Evolutionary conservation across 352 stramenopile species (phyloP).

Genomic region (Phytophthora gonapodyides): DNA sequence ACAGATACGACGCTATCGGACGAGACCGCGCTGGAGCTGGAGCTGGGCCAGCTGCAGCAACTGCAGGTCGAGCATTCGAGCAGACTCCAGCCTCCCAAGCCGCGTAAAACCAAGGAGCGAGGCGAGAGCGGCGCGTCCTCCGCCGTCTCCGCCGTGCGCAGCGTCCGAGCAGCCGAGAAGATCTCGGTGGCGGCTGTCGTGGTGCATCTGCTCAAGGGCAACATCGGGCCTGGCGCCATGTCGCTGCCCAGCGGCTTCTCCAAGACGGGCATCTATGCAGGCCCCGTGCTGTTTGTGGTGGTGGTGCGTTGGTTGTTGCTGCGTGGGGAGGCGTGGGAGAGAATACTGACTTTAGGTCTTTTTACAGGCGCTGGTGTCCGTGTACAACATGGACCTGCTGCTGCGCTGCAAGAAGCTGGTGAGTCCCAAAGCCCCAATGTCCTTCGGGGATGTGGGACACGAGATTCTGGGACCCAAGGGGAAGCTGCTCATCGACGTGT

Average conservation of each 20-base stretch:
- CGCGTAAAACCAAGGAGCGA: not conserved
- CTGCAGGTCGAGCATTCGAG: not conserved
- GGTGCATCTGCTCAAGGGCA: slow-evolving; percentile 77
- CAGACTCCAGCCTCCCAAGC: not conserved
- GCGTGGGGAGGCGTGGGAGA: too few relatives aligned
- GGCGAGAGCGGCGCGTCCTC: slow-evolving; percentile 24
- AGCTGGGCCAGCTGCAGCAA: slow-evolving; percentile 18
- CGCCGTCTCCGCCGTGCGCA: slow-evolving; percentile 6
- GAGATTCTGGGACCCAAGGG: slow-evolving; percentile 63
- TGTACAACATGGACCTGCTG: slow-evolving; percentile 87
- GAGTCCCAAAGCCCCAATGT: slow-evolving; percentile 56
- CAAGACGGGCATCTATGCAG: slow-evolving; percentile 67
- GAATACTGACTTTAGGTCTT: not conserved
- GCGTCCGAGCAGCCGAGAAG: slow-evolving; percentile 38
- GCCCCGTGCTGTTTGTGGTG: slow-evolving; percentile 61
- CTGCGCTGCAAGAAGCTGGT: slow-evolving; percentile 69
- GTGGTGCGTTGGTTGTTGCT: slow-evolving; percentile 39
- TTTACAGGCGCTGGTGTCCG: slow-evolving; percentile 63
- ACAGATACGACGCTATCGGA: not conserved
- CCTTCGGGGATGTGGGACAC: slow-evolving; percentile 72
- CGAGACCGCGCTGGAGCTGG: slow-evolving; percentile 18
- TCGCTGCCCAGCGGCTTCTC: slow-evolving; percentile 80
- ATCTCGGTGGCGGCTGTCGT: slow-evolving; percentile 59
- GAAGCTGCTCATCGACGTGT: slow-evolving; percentile 78
- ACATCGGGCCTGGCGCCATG: slow-evolving; percentile 80